A percentile compares a stretch with the other conserved stretches of the same genome.
These are phyloP conservation scores for Smallanthus sonchifolius DNA, from an alignment of 129 eudicot species.

Conservation along the genomic window DNA sequence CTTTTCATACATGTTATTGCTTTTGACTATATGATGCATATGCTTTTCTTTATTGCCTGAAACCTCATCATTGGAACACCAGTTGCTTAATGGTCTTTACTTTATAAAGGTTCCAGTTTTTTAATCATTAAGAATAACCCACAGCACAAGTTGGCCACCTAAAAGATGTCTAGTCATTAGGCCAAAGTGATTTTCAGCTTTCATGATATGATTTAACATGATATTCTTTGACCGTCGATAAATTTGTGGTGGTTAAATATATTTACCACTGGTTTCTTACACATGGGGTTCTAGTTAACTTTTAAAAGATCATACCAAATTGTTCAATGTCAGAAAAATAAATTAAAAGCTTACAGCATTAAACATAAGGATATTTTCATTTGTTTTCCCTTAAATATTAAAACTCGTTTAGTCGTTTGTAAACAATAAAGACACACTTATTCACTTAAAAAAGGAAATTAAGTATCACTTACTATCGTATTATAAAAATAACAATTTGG, in stretches of 20 bases:
- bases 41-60: conserved; percentile 44
- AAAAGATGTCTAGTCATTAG: conserved; percentile 9
- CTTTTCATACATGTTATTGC: conserved; percentile 51
- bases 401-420: background rate
- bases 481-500: background rate
- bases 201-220: background rate
- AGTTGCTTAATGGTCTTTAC: conserved; percentile 42
- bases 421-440: too few relatives aligned
- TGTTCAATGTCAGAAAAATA: background rate
- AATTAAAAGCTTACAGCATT: background rate
- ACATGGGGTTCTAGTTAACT: background rate
- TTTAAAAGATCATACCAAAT: background rate
- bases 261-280: background rate
- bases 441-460: background rate
- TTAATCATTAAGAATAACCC: conserved; percentile 17
- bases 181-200: conserved; percentile 15
- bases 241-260: background rate
- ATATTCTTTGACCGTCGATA: background rate
- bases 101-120: conserved; percentile 25
- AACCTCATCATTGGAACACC: conserved; percentile 46
- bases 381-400: background rate
- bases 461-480: background rate
- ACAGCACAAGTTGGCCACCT: conserved; percentile 20
- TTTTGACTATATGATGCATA: conserved; percentile 31
- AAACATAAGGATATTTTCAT: background rate